Evolutionary conservation across 2,329 filamentous ascomycete species (phyloP).

Genomic region (Cytospora chrysosperma): DNA sequence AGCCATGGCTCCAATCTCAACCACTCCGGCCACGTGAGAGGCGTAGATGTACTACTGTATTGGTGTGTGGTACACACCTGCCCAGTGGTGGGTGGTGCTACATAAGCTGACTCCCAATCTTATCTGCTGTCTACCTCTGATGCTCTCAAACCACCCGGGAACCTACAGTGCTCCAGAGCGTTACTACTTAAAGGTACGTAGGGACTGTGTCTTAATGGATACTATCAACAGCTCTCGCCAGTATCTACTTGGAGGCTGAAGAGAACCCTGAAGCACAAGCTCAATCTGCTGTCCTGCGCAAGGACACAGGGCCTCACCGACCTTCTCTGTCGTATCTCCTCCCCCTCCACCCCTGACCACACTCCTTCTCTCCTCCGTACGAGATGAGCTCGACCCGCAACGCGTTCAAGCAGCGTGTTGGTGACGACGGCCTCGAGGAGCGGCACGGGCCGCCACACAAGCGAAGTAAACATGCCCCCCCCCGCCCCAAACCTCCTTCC

Average conservation of each 20-base stretch:
- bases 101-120: background rate
- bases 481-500: background rate
- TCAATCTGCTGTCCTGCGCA: background rate
- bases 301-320: background rate
- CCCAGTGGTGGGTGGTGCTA: too few relatives aligned
- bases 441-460: slow-evolving; percentile 1
- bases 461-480: slow-evolving; percentile 5
- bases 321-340: background rate
- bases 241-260: background rate
- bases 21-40: background rate
- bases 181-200: too few relatives aligned
- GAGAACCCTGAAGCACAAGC: background rate
- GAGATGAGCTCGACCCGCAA: background rate
- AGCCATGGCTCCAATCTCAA: background rate
- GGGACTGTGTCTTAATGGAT: too few relatives aligned
- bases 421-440: background rate
- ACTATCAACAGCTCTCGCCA: background rate
- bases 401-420: background rate
- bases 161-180: background rate
- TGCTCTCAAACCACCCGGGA: background rate
- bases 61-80: background rate
- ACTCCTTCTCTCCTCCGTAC: background rate
- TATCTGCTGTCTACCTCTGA: background rate
- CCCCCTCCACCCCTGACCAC: background rate
- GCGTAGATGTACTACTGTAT: background rate